Percentiles rank a stretch among this genome's conserved stretches.
Conservation (phyloP, 768 basidiomycete genomes). For the Trametes meyenii region DNA sequence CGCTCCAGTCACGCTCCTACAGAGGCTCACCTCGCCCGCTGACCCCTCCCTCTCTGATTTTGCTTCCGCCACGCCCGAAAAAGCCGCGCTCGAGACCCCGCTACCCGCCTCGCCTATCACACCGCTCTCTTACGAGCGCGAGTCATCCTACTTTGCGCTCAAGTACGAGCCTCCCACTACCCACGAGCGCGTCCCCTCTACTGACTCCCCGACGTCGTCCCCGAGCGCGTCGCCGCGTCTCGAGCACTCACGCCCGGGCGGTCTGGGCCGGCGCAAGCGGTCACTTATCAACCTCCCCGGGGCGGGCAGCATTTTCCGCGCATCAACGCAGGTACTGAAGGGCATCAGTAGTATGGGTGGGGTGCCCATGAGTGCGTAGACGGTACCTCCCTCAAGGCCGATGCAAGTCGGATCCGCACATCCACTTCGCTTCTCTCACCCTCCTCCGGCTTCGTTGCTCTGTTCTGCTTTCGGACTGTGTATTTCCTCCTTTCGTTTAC, state of each 20-base stretch:
- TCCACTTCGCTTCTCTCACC: not conserved
- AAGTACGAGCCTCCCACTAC: constrained; percentile 1
- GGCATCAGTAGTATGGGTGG: constrained; percentile 31
- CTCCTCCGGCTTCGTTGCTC: not conserved
- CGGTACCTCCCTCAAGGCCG: too few species aligned
- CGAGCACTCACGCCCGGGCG: constrained; percentile 1
- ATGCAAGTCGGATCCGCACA: too few species aligned
- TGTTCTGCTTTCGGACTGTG: not conserved
- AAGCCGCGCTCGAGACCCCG: constrained; percentile 12
- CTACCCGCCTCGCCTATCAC: constrained; percentile 10
- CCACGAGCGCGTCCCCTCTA: not conserved
- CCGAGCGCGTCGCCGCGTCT: constrained; percentile 16
- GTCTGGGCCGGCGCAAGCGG: constrained; percentile 9
- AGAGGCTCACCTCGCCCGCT: not conserved
- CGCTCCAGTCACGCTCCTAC: not conserved
- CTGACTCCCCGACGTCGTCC: constrained; percentile 10
- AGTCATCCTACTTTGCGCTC: constrained; percentile 11
- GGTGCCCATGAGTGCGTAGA: constrained; percentile 23
- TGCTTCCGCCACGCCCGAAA: not conserved
- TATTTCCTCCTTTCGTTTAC: not conserved
- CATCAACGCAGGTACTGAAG: constrained; percentile 33
- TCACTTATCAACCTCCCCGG: constrained; percentile 18
- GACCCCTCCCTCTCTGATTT: not conserved
- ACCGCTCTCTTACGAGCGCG: not conserved
- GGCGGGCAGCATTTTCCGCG: constrained; percentile 30